These are phyloP conservation scores for Suillus bovinus DNA, from an alignment of 768 basidiomycete species.

Conservation along the genomic window DNA sequence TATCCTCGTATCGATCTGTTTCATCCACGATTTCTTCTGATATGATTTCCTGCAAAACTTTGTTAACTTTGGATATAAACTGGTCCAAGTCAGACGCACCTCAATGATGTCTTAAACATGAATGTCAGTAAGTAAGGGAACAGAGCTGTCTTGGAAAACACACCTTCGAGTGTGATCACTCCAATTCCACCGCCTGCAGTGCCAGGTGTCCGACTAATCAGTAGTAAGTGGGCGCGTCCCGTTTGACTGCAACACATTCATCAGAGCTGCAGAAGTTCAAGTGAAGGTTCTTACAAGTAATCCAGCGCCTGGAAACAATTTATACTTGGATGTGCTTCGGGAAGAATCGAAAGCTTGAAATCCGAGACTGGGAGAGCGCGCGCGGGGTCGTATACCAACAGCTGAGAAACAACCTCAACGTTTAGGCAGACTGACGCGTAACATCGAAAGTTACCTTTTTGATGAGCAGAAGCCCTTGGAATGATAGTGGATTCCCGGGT, in stretches of 20 bases:
- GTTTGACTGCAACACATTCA: slow-evolving; percentile 63
- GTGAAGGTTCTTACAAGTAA: slow-evolving; percentile 63
- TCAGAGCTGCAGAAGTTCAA: not conserved
- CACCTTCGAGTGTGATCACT: slow-evolving; percentile 86
- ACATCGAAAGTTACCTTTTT: slow-evolving; percentile 59
- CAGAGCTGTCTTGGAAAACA: slow-evolving; percentile 15
- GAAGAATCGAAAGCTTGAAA: slow-evolving; percentile 80
- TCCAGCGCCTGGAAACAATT: slow-evolving; percentile 95
- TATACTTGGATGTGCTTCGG: slow-evolving; percentile 85
- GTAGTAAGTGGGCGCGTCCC: slow-evolving; percentile 87
- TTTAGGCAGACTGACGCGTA: slow-evolving; percentile 8
- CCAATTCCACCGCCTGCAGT: slow-evolving; percentile 82
- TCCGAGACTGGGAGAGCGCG: slow-evolving; percentile 69
- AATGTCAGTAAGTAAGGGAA: not conserved
- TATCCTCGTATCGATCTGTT: slow-evolving; percentile 88
- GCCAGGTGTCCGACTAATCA: slow-evolving; percentile 86
- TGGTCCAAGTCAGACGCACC: slow-evolving; percentile 30
- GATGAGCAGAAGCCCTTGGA: slow-evolving; percentile 79
- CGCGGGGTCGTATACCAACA: slow-evolving; percentile 88
- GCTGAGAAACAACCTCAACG: slow-evolving; percentile 41
- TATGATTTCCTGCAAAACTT: slow-evolving; percentile 75
- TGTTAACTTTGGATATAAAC: slow-evolving; percentile 1
- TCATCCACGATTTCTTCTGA: slow-evolving; percentile 96
- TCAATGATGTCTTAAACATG: slow-evolving; percentile 69
- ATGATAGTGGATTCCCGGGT: slow-evolving; percentile 64